Base-by-base conservation (phyloP, 345 rosid genomes). In the sweet orange (Citrus sinensis) region DNA sequence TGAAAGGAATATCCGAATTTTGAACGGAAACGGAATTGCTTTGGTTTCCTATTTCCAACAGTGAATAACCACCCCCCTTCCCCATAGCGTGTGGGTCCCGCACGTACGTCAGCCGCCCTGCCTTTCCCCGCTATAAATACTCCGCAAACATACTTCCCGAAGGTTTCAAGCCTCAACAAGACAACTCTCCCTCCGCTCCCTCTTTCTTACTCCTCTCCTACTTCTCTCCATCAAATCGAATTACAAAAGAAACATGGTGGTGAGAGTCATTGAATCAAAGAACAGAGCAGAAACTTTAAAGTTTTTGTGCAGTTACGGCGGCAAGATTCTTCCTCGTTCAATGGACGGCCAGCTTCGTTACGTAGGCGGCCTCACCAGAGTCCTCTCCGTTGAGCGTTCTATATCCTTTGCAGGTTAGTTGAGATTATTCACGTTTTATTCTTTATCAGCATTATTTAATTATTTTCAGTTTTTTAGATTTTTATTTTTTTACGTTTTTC, bases 281-380 rank as follows among this genome's bases (percentile, higher is more conserved):
- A 79, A 19, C 17, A 69, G 13, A 64, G 0, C 74, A 0, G 70
- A 56, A 10, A 59, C 73, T 61, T 75, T 92, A 49, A 96, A 96
- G 87, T 92, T 93, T 74, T 88, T 96, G 16, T 93, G 97, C 82
- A 96, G 97, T 78, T 96, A 96, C 49, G 89, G 89, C 60, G 98
- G 99, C 8, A 89, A 65, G 85, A 92, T 96, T 56, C 69, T 78
- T 14, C 98, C 88, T 39, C 98, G 99, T 67, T 83, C 87, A 27
- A 59, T 80, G 4, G 97, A 93, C 84, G 95, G 97, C 34, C 79
- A 86, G 77, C 95, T 93, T 46, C 96, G 98, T 66, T 96, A 96
- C 85, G 89, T 85, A 40, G 97, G 98, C 49, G 97, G 99, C 30
- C 78, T 82, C 73, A 96, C 95, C 80, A 80, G 99, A 77, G 90